Conservation (phyloP, 805 yeast species). For the Komagataella pseudopastoris region DNA sequence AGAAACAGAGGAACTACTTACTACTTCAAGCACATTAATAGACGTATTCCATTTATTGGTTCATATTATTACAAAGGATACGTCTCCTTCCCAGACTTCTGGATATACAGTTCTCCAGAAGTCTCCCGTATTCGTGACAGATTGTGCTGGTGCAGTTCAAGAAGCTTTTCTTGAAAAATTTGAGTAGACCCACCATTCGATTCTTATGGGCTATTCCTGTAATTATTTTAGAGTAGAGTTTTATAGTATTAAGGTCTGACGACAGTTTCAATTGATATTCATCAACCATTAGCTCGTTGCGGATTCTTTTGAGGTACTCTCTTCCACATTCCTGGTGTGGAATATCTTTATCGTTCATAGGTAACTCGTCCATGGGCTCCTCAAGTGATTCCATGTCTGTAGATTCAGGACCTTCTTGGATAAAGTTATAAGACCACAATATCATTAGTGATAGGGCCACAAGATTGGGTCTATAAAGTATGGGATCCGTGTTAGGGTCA, state of each 20-base stretch:
- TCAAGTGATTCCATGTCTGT: slow-evolving; percentile 1
- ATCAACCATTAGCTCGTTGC: slow-evolving; percentile 7
- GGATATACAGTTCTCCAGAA: slow-evolving; percentile 35
- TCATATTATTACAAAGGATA: slow-evolving; percentile 37
- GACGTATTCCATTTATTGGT: slow-evolving; percentile 5
- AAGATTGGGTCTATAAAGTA: slow-evolving; percentile 28
- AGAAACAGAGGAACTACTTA: not conserved
- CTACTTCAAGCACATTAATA: not conserved
- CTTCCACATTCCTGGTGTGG: slow-evolving; percentile 32
- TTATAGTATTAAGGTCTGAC: slow-evolving; percentile 21
- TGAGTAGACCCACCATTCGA: slow-evolving; percentile 38
- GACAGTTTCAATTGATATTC: slow-evolving; percentile 6
- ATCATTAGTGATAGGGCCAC: slow-evolving; percentile 26
- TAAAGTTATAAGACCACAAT: slow-evolving; percentile 39
- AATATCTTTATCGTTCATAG: slow-evolving; percentile 33
- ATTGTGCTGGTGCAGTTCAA: slow-evolving; percentile 35
- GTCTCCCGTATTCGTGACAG: slow-evolving; percentile 36
- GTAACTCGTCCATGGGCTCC: slow-evolving; percentile 4
- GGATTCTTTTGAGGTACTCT: not conserved
- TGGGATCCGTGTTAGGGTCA: slow-evolving; percentile 35
- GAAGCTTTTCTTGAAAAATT: slow-evolving; percentile 21
- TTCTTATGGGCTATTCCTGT: slow-evolving; percentile 24
- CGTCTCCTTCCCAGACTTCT: slow-evolving; percentile 36
- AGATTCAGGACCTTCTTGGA: slow-evolving; percentile 32
- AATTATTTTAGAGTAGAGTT: slow-evolving; percentile 20